Conservation (phyloP, 2,329 filamentous ascomycete species). For the Trichoderma semiorbis region DNA sequence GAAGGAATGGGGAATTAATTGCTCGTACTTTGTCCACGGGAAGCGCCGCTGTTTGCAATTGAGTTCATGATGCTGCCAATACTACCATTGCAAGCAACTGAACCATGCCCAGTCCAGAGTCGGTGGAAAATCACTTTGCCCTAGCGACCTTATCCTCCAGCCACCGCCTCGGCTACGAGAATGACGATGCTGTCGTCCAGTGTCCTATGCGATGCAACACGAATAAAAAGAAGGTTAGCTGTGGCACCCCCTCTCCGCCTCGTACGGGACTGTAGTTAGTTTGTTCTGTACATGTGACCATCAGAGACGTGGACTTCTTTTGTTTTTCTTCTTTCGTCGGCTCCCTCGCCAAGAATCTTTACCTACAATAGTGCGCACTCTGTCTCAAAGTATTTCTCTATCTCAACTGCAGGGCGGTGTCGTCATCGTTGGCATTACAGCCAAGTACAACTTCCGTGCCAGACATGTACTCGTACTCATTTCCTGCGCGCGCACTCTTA, state of each 20-base stretch:
- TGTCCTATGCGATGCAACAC: neutral
- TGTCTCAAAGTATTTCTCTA: neutral
- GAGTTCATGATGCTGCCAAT: neutral
- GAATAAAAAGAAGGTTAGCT: constrained; percentile 3
- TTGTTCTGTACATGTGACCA: neutral
- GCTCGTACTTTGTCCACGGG: neutral
- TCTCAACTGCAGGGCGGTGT: neutral
- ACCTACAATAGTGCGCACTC: neutral
- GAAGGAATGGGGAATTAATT: neutral
- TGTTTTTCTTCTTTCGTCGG: neutral
- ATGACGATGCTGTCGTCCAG: neutral
- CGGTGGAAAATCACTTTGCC: neutral
- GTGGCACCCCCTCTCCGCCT: constrained; percentile 3
- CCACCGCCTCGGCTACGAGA: constrained; percentile 2
- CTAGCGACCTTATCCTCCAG: neutral
- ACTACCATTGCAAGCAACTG: neutral
- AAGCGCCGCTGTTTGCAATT: neutral
- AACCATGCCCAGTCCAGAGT: neutral
- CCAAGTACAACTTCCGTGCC: neutral
- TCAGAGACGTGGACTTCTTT: neutral
- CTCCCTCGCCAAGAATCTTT: neutral
- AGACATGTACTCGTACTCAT: neutral
- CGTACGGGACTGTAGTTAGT: neutral
- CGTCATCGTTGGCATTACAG: neutral
- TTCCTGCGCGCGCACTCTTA: neutral